These are phyloP conservation scores for Penicillium crystallinum DNA, from an alignment of 495 filamentous ascomycete genomes.

Conservation along the genomic window DNA sequence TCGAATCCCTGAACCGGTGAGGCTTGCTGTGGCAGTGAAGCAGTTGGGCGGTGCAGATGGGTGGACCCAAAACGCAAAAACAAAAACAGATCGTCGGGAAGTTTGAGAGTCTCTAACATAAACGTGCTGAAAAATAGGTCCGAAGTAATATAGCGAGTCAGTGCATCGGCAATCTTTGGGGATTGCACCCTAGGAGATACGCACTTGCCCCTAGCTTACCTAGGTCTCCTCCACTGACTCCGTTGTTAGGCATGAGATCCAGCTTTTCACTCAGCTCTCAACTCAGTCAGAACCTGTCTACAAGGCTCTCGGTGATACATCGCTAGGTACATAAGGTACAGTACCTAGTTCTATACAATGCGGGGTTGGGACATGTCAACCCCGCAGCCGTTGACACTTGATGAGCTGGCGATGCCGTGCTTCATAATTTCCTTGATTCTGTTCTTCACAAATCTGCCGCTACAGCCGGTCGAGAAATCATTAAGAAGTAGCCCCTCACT, in stretches of 20 bases:
- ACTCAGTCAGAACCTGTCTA: constrained; percentile 12
- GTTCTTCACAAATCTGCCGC: constrained; percentile 7
- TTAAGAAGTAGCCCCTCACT: constrained; percentile 1
- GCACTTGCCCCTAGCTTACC: neutral
- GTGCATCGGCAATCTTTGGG: too few species aligned
- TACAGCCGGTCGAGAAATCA: constrained; percentile 6
- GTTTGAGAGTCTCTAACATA: neutral
- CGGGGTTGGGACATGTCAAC: constrained; percentile 14
- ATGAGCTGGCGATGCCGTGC: constrained; percentile 26
- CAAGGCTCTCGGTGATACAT: neutral
- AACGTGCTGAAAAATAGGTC: neutral
- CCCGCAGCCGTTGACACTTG: constrained; percentile 23
- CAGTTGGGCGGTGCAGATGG: constrained; percentile 19
- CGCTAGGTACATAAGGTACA: too few species aligned
- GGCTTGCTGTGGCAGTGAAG: constrained; percentile 28
- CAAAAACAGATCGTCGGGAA: neutral
- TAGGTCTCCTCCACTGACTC: neutral
- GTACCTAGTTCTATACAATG: neutral
- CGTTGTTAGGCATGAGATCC: neutral
- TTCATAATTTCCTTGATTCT: constrained; percentile 21
- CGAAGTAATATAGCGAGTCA: neutral
- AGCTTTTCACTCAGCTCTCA: neutral
- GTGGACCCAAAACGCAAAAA: neutral
- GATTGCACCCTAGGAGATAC: neutral
- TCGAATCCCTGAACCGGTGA: constrained; percentile 10